Evolutionary conservation across 139 green algal genomes (phyloP).

Genomic region (Edaphochlamys debaryana): DNA sequence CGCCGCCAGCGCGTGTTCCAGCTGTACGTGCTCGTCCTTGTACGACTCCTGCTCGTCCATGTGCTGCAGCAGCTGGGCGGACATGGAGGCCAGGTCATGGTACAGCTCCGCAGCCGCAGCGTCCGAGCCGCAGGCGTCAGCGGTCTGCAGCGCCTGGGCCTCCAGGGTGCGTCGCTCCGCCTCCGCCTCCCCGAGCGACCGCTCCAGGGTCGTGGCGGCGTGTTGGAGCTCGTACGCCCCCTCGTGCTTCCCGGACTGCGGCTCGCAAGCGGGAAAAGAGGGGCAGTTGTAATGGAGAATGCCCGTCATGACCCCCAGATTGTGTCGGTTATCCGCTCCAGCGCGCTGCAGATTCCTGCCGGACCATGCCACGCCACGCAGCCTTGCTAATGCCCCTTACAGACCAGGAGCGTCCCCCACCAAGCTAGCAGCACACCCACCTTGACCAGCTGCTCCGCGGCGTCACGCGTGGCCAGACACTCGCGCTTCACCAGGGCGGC

Average conservation of each 20-base stretch:
- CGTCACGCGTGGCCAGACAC: not conserved
- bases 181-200: constrained; percentile 2
- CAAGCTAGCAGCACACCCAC: no score
- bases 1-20: not conserved
- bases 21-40: constrained; percentile 3
- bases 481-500: not conserved
- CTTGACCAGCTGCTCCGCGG: constrained; percentile 2
- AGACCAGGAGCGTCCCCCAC: no score
- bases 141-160: constrained; percentile 3
- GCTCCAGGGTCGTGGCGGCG: not conserved
- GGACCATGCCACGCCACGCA: not conserved
- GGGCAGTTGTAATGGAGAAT: no score
- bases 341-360: no score
- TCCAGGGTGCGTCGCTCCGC: not conserved
- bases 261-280: not conserved
- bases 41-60: constrained; percentile 8
- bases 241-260: constrained; percentile 6
- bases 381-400: no score
- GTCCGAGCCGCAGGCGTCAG: not conserved
- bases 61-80: constrained; percentile 6
- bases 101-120: not conserved
- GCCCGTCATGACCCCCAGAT: no score
- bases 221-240: not conserved
- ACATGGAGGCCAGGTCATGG: not conserved
- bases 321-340: no score